Conservation (phyloP, 371 early-diverging fungal genomes). For the Apophysomyces elegans region DNA sequence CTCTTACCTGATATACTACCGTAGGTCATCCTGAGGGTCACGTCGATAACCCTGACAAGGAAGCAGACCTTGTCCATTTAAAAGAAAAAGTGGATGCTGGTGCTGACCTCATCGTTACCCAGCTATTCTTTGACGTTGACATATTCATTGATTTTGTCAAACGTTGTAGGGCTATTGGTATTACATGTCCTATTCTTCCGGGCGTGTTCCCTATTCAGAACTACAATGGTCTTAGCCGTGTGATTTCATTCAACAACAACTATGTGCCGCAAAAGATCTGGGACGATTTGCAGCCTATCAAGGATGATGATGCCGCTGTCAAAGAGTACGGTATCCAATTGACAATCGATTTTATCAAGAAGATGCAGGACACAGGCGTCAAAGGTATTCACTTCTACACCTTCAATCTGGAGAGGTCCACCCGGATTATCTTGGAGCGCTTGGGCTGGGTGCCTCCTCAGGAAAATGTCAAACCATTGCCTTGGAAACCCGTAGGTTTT, state of each 20-base stretch:
- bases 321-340: conserved; percentile 92
- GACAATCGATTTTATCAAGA: conserved; percentile 79
- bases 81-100: conserved; percentile 92
- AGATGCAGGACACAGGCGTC: conserved; percentile 70
- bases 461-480: conserved; percentile 85
- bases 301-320: conserved; percentile 95
- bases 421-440: conserved; percentile 85
- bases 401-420: conserved; percentile 89
- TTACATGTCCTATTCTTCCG: conserved; percentile 89
- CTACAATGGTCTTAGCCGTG: conserved; percentile 83
- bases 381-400: conserved; percentile 86
- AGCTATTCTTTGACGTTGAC: conserved; percentile 93
- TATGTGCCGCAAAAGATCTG: conserved; percentile 82
- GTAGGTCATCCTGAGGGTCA: conserved; percentile 90
- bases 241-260: conserved; percentile 87
- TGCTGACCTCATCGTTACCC: conserved; percentile 92
- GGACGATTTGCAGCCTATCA: conserved; percentile 89
- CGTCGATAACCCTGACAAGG: conserved; percentile 70
- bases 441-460: conserved; percentile 74
- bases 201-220: conserved; percentile 96
- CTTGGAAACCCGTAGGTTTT: conserved; percentile 86
- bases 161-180: conserved; percentile 76
- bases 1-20: neutral
- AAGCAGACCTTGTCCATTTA: conserved; percentile 77
- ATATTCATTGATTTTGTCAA: conserved; percentile 81